A percentile compares a stretch with the other conserved stretches of the same genome.
Conservation (phyloP, 164 flowering plant genomes). For the Buxus sempervirens region DNA sequence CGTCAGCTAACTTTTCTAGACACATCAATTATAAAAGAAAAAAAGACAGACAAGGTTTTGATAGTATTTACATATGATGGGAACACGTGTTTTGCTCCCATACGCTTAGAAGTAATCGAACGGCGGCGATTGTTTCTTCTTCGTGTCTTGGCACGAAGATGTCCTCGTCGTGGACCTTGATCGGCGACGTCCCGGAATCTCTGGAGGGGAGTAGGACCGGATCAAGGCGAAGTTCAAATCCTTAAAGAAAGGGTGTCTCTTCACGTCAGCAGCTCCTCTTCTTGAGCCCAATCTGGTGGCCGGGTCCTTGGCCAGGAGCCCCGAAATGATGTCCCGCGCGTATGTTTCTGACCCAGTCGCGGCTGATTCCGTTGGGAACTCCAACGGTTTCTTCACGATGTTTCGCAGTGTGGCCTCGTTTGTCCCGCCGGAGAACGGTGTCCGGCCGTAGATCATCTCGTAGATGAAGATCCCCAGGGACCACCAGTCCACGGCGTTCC, state of each 20-base stretch:
- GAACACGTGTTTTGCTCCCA: background rate
- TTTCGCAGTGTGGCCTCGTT: conserved; percentile 61
- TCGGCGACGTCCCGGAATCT: conserved; percentile 35
- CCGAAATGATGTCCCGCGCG: conserved; percentile 57
- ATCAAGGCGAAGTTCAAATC: conserved; percentile 69
- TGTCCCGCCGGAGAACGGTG: conserved; percentile 63
- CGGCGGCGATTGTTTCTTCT: conserved; percentile 19
- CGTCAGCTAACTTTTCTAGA: too few relatives aligned
- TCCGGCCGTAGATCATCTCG: conserved; percentile 80
- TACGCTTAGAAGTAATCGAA: conserved; percentile 42
- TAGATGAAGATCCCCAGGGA: conserved; percentile 78
- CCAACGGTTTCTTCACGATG: conserved; percentile 50
- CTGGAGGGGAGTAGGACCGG: conserved; percentile 67
- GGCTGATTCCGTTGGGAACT: conserved; percentile 43
- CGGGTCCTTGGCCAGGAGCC: conserved; percentile 66
- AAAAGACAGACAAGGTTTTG: too few relatives aligned
- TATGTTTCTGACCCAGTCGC: conserved; percentile 31
- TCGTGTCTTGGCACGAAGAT: conserved; percentile 16
- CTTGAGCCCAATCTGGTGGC: conserved; percentile 53
- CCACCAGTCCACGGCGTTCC: conserved; percentile 97
- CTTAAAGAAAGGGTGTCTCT: conserved; percentile 73
- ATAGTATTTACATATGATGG: too few relatives aligned
- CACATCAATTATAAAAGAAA: too few relatives aligned
- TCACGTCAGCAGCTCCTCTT: conserved; percentile 79
- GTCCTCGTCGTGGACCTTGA: too few relatives aligned